These are phyloP conservation scores for Ogataea populi-albae DNA, from an alignment of 805 yeast genomes.

Conservation along the genomic window DNA sequence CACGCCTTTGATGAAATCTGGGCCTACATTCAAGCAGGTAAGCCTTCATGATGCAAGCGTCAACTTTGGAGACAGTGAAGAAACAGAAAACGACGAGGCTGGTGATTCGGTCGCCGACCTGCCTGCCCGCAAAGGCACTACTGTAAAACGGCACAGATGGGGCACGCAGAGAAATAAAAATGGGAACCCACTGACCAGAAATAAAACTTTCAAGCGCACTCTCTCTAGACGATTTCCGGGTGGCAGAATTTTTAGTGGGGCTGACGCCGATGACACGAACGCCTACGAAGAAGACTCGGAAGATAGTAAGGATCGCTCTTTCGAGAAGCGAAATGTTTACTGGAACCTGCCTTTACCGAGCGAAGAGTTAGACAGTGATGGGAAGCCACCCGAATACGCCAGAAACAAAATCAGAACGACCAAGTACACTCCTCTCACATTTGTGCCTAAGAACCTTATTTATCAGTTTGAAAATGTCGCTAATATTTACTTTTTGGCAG, in stretches of 20 bases:
- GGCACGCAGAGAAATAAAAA: constrained; percentile 80
- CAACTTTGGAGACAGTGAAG: constrained; percentile 11
- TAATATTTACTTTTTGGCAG: constrained; percentile 76
- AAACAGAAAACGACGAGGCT: constrained; percentile 18
- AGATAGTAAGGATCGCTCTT: constrained; percentile 27
- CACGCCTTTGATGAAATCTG: constrained; percentile 24
- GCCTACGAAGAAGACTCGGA: constrained; percentile 34
- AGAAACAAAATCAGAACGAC: constrained; percentile 94
- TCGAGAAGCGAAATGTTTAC: constrained; percentile 45
- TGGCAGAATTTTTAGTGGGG: constrained; percentile 22
- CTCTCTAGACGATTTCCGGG: constrained; percentile 23
- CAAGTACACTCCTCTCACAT: constrained; percentile 86
- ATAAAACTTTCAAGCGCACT: constrained; percentile 48
- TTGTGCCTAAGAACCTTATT: constrained; percentile 78
- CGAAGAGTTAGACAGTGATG: constrained; percentile 49
- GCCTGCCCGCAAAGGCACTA: constrained; percentile 40
- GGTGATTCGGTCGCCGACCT: constrained; percentile 25
- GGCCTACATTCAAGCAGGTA: constrained; percentile 10
- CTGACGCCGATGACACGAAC: constrained; percentile 15
- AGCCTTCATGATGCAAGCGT: constrained; percentile 23
- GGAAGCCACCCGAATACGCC: constrained; percentile 62
- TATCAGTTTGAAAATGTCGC: constrained; percentile 88
- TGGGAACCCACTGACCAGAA: constrained; percentile 62
- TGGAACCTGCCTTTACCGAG: constrained; percentile 62
- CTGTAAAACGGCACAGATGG: constrained; percentile 80